phyloP scores from a whole-genome alignment of 768 basidiomycete species.

The Leccinum arenicola region DNA sequence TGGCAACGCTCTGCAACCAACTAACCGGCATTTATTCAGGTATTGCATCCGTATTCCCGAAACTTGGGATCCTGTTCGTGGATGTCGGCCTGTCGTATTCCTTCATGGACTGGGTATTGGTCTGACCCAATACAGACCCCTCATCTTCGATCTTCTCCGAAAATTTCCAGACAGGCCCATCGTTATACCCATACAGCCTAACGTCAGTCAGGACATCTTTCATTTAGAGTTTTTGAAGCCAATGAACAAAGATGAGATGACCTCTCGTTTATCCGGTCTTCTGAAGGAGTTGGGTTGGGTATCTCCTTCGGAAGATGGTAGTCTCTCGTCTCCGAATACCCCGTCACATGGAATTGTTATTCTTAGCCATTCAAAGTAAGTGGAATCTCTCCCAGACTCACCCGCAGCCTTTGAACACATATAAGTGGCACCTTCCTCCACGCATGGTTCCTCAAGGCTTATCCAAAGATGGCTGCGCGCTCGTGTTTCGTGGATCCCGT shows the following conservation, averaged over 20 bases:
- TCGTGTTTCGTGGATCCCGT: constrained; percentile 93
- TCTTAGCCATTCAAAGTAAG: constrained; percentile 87
- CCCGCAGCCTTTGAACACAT: constrained; percentile 3
- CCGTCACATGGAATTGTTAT: constrained; percentile 59
- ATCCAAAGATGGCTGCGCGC: constrained; percentile 63
- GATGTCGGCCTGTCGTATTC: constrained; percentile 73
- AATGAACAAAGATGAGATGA: constrained; percentile 58
- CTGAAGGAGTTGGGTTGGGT: constrained; percentile 68
- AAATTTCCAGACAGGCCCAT: constrained; percentile 66
- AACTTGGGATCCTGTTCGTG: constrained; percentile 56
- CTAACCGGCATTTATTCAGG: constrained; percentile 33
- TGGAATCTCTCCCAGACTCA: neutral
- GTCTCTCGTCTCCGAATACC: constrained; percentile 4
- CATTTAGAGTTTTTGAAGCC: constrained; percentile 72
- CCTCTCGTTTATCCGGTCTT: constrained; percentile 52
- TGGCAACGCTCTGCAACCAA: neutral
- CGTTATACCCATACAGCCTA: constrained; percentile 76
- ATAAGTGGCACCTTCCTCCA: constrained; percentile 77
- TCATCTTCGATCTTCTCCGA: constrained; percentile 57
- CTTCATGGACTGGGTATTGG: constrained; percentile 90
- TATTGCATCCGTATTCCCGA: constrained; percentile 73
- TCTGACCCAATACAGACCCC: constrained; percentile 62
- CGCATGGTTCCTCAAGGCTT: constrained; percentile 84
- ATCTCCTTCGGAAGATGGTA: constrained; percentile 21
- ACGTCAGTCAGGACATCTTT: constrained; percentile 84